phyloP scores from a whole-genome alignment of 1,284 basidiomycete species.

The Malassezia restricta region DNA sequence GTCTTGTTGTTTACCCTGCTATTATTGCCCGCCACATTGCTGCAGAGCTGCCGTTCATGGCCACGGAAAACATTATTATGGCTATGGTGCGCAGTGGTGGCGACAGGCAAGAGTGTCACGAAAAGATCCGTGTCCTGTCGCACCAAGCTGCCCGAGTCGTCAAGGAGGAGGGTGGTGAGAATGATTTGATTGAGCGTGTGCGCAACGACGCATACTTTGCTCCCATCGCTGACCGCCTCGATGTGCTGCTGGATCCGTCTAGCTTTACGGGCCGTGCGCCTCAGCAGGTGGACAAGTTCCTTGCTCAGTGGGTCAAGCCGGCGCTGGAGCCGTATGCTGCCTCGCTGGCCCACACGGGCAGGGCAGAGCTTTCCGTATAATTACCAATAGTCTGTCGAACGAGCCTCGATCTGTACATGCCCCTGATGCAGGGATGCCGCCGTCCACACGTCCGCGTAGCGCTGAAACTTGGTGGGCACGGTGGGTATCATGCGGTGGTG shows the following conservation, averaged over 20 bases:
- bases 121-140: slow-evolving; percentile 87
- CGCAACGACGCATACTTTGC: slow-evolving; percentile 57
- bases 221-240: slow-evolving; percentile 51
- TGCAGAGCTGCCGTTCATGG: slow-evolving; percentile 96
- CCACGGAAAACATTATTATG: slow-evolving; percentile 94
- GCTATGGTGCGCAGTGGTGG: slow-evolving; percentile 87
- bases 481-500: slow-evolving; percentile 11
- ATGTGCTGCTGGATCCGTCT: slow-evolving; percentile 38
- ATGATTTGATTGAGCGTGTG: slow-evolving; percentile 87
- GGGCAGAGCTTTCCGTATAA: slow-evolving; percentile 49
- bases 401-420: slow-evolving; percentile 8
- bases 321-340: slow-evolving; percentile 59
- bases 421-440: slow-evolving; percentile 20
- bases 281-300: slow-evolving; percentile 52
- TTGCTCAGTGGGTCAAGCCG: slow-evolving; percentile 78
- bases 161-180: slow-evolving; percentile 85
- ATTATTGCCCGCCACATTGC: slow-evolving; percentile 83
- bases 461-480: slow-evolving; percentile 68
- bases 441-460: slow-evolving; percentile 40
- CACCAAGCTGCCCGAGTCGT: slow-evolving; percentile 90
- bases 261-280: slow-evolving; percentile 34
- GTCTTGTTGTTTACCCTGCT: slow-evolving; percentile 89
- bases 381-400: slow-evolving; percentile 25
- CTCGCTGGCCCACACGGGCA: slow-evolving; percentile 56
- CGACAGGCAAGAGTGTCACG: slow-evolving; percentile 91